A percentile compares a stretch with the other conserved stretches of the same genome.
phyloP scores from a whole-genome alignment of 345 rosid genomes.

The Sapria himalayana region DNA sequence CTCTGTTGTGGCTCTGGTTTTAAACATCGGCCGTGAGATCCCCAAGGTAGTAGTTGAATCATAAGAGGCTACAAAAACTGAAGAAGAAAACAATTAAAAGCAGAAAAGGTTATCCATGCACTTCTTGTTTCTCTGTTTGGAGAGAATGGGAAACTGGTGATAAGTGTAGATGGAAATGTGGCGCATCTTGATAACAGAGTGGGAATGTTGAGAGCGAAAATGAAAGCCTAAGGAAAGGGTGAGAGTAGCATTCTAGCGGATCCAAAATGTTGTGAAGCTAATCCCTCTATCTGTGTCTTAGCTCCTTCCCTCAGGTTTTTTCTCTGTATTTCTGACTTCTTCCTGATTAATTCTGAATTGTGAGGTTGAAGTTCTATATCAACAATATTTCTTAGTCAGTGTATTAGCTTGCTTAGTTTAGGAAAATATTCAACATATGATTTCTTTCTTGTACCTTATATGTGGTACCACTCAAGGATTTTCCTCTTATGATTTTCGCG shows the following conservation, averaged over 20 bases:
- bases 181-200: constrained; percentile 55
- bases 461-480: no score
- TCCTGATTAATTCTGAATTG: no score
- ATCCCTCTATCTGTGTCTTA: constrained; percentile 34
- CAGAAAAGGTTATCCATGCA: constrained; percentile 57
- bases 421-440: no score
- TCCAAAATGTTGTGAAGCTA: constrained; percentile 62
- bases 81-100: constrained; percentile 50
- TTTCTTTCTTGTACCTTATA: no score
- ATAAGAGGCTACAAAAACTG: constrained; percentile 30
- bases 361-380: no score
- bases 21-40: constrained; percentile 53
- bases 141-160: constrained; percentile 54
- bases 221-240: constrained; percentile 81
- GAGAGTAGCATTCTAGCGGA: constrained; percentile 33
- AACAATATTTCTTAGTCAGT: no score
- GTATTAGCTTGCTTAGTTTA: no score
- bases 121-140: constrained; percentile 76
- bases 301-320: no score
- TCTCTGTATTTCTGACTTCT: no score
- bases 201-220: constrained; percentile 86
- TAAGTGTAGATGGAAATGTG: constrained; percentile 56
- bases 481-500: no score
- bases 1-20: constrained; percentile 64
- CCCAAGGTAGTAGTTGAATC: constrained; percentile 50